Conservation (phyloP, 176 grass and related monocot species). For the Phyllostachys edulis region DNA sequence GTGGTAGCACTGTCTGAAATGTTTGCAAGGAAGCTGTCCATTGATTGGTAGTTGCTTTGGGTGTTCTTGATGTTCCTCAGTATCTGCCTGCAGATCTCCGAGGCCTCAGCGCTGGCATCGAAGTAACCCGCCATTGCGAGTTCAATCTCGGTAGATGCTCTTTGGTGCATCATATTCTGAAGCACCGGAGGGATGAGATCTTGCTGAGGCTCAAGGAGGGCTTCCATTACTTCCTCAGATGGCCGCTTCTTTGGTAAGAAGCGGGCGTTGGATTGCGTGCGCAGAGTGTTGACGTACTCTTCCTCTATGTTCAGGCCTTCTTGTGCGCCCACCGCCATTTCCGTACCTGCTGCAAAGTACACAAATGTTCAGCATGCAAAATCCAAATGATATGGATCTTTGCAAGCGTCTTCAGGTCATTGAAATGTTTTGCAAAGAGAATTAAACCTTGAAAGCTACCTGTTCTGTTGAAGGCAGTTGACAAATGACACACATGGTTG, state of each 20-base stretch:
- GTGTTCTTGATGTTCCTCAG: conserved; percentile 37
- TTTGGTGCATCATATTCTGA: neutral
- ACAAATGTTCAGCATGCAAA: neutral
- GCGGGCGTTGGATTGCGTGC: conserved; percentile 18
- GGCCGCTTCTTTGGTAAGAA: conserved; percentile 15
- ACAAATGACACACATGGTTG: neutral
- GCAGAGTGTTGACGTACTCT: conserved; percentile 39
- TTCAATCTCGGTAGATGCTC: conserved; percentile 22
- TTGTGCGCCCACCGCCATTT: neutral
- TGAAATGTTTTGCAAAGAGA: neutral
- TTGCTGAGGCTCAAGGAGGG: conserved; percentile 5
- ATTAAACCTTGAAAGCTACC: neutral
- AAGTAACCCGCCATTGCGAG: conserved; percentile 37
- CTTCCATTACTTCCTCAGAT: conserved; percentile 13
- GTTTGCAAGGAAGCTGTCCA: conserved; percentile 45
- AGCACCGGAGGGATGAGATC: conserved; percentile 22
- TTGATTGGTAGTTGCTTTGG: conserved; percentile 38
- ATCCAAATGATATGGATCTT: neutral
- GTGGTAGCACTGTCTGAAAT: conserved; percentile 3
- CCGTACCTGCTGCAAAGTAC: conserved; percentile 1
- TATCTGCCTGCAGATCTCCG: conserved; percentile 45
- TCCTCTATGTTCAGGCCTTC: conserved; percentile 33
- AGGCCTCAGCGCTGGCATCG: conserved; percentile 44
- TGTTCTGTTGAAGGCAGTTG: neutral
- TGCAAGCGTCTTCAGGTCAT: neutral